phyloP scores from a whole-genome alignment of 495 filamentous ascomycete genomes.

The Aspergillus egyptiacus region DNA sequence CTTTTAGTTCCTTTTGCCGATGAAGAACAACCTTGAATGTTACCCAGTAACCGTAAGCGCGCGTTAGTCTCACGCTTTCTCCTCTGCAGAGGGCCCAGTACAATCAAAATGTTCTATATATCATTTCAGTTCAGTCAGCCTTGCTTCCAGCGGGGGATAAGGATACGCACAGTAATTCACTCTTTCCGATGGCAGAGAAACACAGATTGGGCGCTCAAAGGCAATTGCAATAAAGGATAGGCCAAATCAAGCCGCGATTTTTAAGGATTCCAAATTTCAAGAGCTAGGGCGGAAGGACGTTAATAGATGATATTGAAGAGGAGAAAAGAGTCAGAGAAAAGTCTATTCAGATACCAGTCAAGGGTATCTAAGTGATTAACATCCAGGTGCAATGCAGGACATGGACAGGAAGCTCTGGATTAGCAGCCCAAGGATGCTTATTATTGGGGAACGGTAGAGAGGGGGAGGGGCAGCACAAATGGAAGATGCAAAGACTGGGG shows the following conservation, averaged over 20 bases:
- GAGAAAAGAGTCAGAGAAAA: not conserved
- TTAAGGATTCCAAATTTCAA: not conserved
- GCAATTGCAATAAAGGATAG: not conserved
- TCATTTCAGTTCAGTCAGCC: slow-evolving; percentile 7
- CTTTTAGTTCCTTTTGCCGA: slow-evolving; percentile 1
- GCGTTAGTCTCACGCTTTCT: slow-evolving; percentile 16
- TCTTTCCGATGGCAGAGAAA: not conserved
- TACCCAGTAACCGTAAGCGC: slow-evolving; percentile 15
- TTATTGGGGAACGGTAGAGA: slow-evolving; percentile 8
- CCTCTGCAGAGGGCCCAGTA: slow-evolving; percentile 12
- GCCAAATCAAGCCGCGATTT: not conserved
- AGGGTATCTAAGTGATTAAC: not conserved
- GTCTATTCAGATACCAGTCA: not conserved
- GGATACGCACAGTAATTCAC: not conserved
- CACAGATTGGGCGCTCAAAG: not conserved
- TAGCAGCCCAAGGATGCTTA: slow-evolving; percentile 14
- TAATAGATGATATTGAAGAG: not conserved
- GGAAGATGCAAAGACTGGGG: slow-evolving; percentile 7
- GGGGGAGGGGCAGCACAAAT: slow-evolving; percentile 1
- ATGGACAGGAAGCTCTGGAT: not conserved
- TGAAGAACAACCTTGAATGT: slow-evolving; percentile 7
- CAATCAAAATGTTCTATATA: slow-evolving; percentile 15
- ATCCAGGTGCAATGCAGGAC: slow-evolving; percentile 10
- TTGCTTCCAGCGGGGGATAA: not conserved
- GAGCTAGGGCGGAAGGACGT: not conserved